phyloP scores from a whole-genome alignment of 768 basidiomycete species.

The Cubamyces sp. region DNA sequence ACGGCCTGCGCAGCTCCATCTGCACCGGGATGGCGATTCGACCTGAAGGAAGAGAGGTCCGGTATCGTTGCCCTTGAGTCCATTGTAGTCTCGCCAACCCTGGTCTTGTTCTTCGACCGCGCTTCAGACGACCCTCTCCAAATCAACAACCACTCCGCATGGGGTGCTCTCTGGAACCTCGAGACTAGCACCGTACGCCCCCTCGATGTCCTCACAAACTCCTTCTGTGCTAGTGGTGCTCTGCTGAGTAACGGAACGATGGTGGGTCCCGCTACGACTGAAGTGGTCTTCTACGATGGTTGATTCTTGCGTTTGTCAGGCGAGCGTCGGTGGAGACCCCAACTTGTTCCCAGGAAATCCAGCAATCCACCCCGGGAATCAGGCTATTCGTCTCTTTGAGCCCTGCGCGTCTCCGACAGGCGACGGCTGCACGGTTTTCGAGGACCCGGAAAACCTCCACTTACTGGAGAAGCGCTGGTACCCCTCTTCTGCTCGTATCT shows the following conservation, averaged over 20 bases:
- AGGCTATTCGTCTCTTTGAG: conserved; percentile 70
- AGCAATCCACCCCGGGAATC: conserved; percentile 75
- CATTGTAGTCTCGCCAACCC: conserved; percentile 64
- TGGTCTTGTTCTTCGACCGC: conserved; percentile 78
- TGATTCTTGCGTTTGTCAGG: neutral
- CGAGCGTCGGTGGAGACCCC: conserved; percentile 33
- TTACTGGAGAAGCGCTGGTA: conserved; percentile 85
- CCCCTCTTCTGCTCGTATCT: conserved; percentile 65
- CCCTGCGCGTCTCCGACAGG: conserved; percentile 58
- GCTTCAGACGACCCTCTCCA: conserved; percentile 82
- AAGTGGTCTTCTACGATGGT: neutral
- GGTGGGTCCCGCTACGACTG: conserved; percentile 35
- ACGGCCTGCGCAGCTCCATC: conserved; percentile 4
- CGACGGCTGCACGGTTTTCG: conserved; percentile 62
- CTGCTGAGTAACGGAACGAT: conserved; percentile 78
- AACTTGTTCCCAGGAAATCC: conserved; percentile 64
- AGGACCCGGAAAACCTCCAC: conserved; percentile 64
- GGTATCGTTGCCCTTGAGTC: conserved; percentile 83
- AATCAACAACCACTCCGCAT: conserved; percentile 76
- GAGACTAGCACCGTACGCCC: conserved; percentile 61
- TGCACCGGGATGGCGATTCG: conserved; percentile 22
- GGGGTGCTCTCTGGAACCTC: conserved; percentile 77
- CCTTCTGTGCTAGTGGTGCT: conserved; percentile 83
- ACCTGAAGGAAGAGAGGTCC: conserved; percentile 61
- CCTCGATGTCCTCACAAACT: conserved; percentile 72